A percentile compares a stretch with the other conserved stretches of the same genome.
These are phyloP conservation scores for Pseudozyma hubeiensis DNA, from an alignment of 1,284 basidiomycete species.

Conservation along the genomic window DNA sequence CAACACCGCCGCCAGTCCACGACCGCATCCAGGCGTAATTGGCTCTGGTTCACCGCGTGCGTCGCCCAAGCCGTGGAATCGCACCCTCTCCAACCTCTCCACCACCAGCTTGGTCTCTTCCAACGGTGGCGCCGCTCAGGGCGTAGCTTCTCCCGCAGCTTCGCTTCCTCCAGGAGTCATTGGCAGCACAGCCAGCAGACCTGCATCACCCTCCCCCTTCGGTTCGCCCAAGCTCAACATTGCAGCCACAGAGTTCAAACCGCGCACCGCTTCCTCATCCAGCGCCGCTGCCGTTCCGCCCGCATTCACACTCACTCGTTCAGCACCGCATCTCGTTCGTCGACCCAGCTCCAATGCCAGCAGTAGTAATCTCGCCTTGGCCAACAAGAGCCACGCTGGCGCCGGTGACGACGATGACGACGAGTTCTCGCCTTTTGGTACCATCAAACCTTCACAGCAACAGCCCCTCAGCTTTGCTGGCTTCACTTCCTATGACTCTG, in stretches of 20 bases:
- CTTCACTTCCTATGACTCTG: slow-evolving; percentile 25
- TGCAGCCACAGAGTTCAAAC: slow-evolving; percentile 61
- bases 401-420: slow-evolving; percentile 72
- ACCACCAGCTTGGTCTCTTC: slow-evolving; percentile 43
- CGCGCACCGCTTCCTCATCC: slow-evolving; percentile 34
- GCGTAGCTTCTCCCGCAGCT: slow-evolving; percentile 36
- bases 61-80: slow-evolving; percentile 54
- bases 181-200: slow-evolving; percentile 38
- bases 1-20: slow-evolving; percentile 29
- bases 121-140: slow-evolving; percentile 6
- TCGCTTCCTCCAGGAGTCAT: slow-evolving; percentile 42
- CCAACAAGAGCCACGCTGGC: slow-evolving; percentile 55
- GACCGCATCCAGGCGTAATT: slow-evolving; percentile 53
- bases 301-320: slow-evolving; percentile 34
- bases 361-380: slow-evolving; percentile 49
- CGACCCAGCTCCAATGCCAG: slow-evolving; percentile 48
- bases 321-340: slow-evolving; percentile 30
- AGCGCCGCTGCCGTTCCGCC: slow-evolving; percentile 10
- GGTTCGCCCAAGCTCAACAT: slow-evolving; percentile 64
- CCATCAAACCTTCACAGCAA: slow-evolving; percentile 23
- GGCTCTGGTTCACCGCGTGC: slow-evolving; percentile 56
- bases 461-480: slow-evolving; percentile 41
- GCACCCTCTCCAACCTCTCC: slow-evolving; percentile 44
- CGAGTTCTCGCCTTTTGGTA: slow-evolving; percentile 74
- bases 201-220: slow-evolving; percentile 55